Conservation (phyloP, 768 basidiomycete genomes). For the Rhizopogon salebrosus region DNA sequence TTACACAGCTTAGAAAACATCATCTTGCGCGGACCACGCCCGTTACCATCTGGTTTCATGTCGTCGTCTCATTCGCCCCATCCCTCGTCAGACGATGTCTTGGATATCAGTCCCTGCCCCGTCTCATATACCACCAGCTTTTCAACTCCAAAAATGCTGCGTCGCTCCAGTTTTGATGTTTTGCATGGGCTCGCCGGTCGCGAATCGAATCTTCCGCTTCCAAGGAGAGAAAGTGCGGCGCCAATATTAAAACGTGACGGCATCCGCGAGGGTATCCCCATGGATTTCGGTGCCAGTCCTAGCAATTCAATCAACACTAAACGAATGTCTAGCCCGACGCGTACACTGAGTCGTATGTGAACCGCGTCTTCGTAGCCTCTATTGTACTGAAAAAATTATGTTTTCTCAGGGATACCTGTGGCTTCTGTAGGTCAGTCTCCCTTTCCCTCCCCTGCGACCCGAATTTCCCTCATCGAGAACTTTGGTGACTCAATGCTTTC, state of each 20-base stretch:
- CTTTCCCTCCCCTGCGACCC: constrained; percentile 5
- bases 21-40: constrained; percentile 63
- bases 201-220: constrained; percentile 70
- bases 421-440: constrained; percentile 65
- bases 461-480: constrained; percentile 14
- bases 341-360: constrained; percentile 73
- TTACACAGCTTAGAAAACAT: constrained; percentile 64
- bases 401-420: constrained; percentile 63
- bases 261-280: constrained; percentile 73
- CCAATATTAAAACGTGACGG: constrained; percentile 42
- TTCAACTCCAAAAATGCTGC: constrained; percentile 45
- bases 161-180: constrained; percentile 69
- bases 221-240: constrained; percentile 44
- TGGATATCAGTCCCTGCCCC: constrained; percentile 27
- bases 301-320: constrained; percentile 37
- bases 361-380: constrained; percentile 4
- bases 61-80: constrained; percentile 34
- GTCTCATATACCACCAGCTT: constrained; percentile 27
- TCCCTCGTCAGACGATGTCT: constrained; percentile 28
- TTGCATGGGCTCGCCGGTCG: constrained; percentile 69
- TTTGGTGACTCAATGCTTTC: constrained; percentile 15
- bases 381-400: constrained; percentile 10
- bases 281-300: constrained; percentile 41
- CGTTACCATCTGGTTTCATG: constrained; percentile 39
- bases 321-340: constrained; percentile 65